phyloP scores from a whole-genome alignment of 306 rosid genomes.

The Sindora glabra region DNA sequence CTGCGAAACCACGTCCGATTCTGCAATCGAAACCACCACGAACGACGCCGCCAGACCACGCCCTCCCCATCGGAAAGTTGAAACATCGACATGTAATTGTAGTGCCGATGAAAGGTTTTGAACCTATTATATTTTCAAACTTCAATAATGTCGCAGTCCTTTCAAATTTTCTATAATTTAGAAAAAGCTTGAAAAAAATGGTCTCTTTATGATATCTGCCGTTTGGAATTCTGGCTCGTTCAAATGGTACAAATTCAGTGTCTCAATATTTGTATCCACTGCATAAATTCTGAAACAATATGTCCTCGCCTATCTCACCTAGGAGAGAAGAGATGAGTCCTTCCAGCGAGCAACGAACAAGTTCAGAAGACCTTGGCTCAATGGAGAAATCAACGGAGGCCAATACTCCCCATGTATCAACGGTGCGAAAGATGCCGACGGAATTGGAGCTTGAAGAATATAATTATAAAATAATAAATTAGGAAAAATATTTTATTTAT shows the following conservation, averaged over 20 bases:
- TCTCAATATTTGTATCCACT: background rate
- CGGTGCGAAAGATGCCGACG: slow-evolving; percentile 43
- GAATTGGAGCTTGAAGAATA: slow-evolving; percentile 69
- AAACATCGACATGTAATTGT: slow-evolving; percentile 52
- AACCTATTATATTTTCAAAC: background rate
- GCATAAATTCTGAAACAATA: background rate
- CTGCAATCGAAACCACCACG: too few relatives aligned
- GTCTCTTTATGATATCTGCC: background rate
- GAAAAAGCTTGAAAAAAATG: slow-evolving; percentile 5
- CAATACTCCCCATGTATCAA: slow-evolving; percentile 26
- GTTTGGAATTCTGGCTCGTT: slow-evolving; percentile 3
- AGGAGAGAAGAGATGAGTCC: slow-evolving; percentile 69
- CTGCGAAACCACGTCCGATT: too few relatives aligned
- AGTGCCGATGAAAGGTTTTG: slow-evolving; percentile 52
- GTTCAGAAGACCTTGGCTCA: slow-evolving; percentile 32
- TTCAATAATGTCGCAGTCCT: slow-evolving; percentile 1
- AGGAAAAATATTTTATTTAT: too few relatives aligned
- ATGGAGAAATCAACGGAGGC: slow-evolving; percentile 20
- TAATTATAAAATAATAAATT: too few relatives aligned
- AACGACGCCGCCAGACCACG: too few relatives aligned
- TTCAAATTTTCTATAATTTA: slow-evolving; percentile 16
- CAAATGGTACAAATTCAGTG: too few relatives aligned
- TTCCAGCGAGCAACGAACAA: slow-evolving; percentile 33
- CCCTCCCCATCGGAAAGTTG: too few relatives aligned
- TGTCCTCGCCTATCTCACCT: slow-evolving; percentile 15